A percentile compares a stretch with the other conserved stretches of the same genome.
These are phyloP conservation scores for Mycena floridula DNA, from an alignment of 768 basidiomycete genomes.

Conservation along the genomic window DNA sequence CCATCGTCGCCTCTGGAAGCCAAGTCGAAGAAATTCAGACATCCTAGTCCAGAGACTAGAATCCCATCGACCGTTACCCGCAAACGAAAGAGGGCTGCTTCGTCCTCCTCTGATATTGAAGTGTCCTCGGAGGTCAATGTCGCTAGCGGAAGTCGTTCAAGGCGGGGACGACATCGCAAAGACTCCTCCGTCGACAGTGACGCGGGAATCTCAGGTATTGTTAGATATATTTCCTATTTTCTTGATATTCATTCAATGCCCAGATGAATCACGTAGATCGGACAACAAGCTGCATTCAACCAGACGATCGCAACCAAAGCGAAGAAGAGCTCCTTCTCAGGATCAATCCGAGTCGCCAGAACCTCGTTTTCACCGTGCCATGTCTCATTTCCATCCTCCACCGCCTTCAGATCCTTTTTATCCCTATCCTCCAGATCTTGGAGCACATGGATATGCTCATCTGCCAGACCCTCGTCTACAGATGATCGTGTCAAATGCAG, in stretches of 20 bases:
- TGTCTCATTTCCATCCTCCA: neutral
- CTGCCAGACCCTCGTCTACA: slow-evolving; percentile 35
- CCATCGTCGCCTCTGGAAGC: neutral
- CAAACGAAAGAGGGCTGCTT: neutral
- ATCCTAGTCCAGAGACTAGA: neutral
- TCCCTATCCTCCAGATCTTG: slow-evolving; percentile 7
- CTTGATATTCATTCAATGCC: neutral
- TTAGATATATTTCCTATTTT: neutral
- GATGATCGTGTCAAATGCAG: slow-evolving; percentile 34
- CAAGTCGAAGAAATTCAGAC: neutral
- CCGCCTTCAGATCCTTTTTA: neutral
- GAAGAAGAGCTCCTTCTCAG: neutral
- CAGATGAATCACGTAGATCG: neutral
- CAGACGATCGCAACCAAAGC: neutral
- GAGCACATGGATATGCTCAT: slow-evolving; percentile 19
- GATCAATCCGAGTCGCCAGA: neutral
- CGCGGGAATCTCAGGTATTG: neutral
- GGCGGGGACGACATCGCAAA: neutral
- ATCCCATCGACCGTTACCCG: neutral
- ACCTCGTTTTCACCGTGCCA: neutral
- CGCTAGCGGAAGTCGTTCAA: neutral
- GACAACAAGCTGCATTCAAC: neutral
- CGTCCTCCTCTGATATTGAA: too few species aligned
- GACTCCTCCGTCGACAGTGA: neutral
- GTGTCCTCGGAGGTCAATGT: too few species aligned